These are phyloP conservation scores for Beauveria bassiana DNA, from an alignment of 2,329 filamentous ascomycete genomes.

Conservation along the genomic window DNA sequence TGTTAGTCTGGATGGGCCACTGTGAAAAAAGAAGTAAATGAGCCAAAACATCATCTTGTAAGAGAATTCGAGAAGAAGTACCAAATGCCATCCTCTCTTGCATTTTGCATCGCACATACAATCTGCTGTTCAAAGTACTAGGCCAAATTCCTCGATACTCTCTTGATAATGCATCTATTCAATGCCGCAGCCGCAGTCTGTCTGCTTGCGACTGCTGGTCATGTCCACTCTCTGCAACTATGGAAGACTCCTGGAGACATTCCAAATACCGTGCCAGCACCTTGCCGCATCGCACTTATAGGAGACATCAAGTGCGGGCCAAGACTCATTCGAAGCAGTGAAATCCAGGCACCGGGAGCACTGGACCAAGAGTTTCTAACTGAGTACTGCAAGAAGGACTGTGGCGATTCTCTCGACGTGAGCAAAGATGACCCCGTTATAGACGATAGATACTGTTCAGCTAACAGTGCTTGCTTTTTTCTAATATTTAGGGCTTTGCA, in stretches of 20 bases:
- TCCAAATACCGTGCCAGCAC: not conserved
- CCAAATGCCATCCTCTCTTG: not conserved
- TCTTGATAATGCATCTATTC: not conserved
- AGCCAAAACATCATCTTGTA: not conserved
- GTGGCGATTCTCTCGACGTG: not conserved
- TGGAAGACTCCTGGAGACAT: not conserved
- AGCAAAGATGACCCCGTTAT: not conserved
- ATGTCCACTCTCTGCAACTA: not conserved
- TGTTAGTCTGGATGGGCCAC: not conserved
- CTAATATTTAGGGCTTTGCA: not conserved
- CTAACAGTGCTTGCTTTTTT: not conserved
- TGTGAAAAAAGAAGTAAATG: not conserved
- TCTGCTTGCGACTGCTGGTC: not conserved
- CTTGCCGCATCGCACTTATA: not conserved
- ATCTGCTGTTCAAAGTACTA: no score
- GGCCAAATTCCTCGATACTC: not conserved
- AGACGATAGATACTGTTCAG: not conserved
- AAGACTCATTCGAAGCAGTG: not conserved
- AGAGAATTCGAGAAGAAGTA: not conserved
- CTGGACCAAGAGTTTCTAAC: not conserved
- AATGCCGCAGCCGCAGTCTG: not conserved
- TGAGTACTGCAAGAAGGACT: not conserved
- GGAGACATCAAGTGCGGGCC: not conserved
- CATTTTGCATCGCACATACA: not conserved
- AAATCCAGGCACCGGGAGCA: not conserved